Conservation (phyloP, 352 stramenopile species). For the Pythium dissotocum region DNA sequence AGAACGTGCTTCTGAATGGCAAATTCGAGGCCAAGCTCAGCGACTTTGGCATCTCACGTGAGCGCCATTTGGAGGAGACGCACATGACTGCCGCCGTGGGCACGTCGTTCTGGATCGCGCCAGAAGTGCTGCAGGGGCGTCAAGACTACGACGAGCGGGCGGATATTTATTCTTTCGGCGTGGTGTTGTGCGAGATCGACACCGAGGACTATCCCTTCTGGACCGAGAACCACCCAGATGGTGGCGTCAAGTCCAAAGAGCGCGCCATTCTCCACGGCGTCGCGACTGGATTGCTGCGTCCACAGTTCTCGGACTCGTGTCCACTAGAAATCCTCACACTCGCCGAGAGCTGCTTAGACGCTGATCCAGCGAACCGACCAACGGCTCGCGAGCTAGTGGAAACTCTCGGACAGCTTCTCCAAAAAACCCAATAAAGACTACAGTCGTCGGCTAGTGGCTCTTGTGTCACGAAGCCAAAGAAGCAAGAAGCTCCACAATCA, state of each 20-base stretch:
- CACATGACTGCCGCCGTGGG: constrained; percentile 55
- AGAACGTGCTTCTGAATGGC: constrained; percentile 21
- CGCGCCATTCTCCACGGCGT: constrained; percentile 3
- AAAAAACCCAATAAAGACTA: neutral
- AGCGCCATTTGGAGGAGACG: constrained; percentile 59
- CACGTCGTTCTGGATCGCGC: constrained; percentile 32
- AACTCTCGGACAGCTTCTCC: neutral
- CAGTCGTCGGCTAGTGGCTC: no score
- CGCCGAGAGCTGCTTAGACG: constrained; percentile 5
- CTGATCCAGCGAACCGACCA: constrained; percentile 7
- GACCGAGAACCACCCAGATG: constrained; percentile 10
- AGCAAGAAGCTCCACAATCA: no score
- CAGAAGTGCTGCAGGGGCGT: constrained; percentile 25
- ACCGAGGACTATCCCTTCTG: constrained; percentile 23
- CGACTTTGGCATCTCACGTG: constrained; percentile 71
- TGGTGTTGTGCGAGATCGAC: constrained; percentile 31
- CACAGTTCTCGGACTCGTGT: constrained; percentile 9
- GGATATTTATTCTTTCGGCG: constrained; percentile 28
- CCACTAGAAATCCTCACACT: constrained; percentile 6
- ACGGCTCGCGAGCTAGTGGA: constrained; percentile 6
- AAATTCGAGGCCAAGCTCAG: constrained; percentile 63
- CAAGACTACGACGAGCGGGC: constrained; percentile 25
- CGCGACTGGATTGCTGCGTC: neutral
- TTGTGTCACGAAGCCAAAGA: no score
- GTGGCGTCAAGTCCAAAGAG: constrained; percentile 7